Conservation (phyloP, 176 grass and related monocot species). For the Triticum timopheevii region DNA sequence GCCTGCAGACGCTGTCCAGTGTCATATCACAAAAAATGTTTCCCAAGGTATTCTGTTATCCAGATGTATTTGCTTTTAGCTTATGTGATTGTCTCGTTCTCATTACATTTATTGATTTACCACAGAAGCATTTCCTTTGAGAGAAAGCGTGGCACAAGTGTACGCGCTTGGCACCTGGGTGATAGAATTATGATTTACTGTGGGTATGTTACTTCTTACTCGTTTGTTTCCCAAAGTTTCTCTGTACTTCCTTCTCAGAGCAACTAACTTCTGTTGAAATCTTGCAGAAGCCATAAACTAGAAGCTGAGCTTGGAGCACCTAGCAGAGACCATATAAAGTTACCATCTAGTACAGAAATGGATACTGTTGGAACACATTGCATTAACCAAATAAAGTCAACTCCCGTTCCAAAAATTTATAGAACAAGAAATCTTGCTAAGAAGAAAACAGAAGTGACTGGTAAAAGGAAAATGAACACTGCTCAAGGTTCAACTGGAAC, state of each 20-base stretch:
- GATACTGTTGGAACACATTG: constrained; percentile 31
- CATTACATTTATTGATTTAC: background rate
- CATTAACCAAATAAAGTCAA: constrained; percentile 56
- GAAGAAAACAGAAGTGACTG: constrained; percentile 27
- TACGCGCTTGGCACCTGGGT: constrained; percentile 11
- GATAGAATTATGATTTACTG: constrained; percentile 45
- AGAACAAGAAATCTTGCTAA: constrained; percentile 23
- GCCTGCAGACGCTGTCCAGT: constrained; percentile 69
- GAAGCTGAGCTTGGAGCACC: constrained; percentile 32
- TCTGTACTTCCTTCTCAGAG: constrained; percentile 7
- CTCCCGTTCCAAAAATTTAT: constrained; percentile 12
- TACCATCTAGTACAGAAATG: constrained; percentile 38
- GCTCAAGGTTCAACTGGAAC: constrained; percentile 6
- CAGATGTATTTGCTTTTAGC: background rate
- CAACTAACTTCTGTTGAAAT: constrained; percentile 24
- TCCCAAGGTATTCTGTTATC: constrained; percentile 55
- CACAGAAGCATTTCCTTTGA: constrained; percentile 45
- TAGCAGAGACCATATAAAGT: constrained; percentile 46
- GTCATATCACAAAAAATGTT: constrained; percentile 72
- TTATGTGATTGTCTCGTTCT: background rate
- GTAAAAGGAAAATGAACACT: background rate
- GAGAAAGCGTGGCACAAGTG: background rate
- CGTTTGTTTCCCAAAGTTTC: constrained; percentile 2
- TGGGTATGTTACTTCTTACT: constrained; percentile 24
- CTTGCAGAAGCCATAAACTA: constrained; percentile 52